phyloP scores from a whole-genome alignment of 257 asterid genomes.

The Mentha longifolia region DNA sequence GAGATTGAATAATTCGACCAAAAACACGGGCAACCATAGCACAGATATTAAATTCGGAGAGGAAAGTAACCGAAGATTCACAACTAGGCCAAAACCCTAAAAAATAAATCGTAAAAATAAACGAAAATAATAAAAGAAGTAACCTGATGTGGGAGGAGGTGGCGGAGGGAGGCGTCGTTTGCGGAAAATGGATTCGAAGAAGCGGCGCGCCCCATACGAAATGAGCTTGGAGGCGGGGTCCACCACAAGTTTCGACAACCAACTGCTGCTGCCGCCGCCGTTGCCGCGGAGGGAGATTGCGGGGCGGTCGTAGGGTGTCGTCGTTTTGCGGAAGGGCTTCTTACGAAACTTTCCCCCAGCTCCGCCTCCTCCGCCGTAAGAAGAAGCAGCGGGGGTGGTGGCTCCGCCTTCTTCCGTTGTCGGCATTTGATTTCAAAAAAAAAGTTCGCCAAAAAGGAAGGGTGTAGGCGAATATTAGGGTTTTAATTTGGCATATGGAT shows the following conservation, averaged over 20 bases:
- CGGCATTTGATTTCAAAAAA: constrained; percentile 40
- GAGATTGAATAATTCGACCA: neutral
- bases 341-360: constrained; percentile 53
- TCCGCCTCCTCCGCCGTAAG: constrained; percentile 38
- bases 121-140: neutral
- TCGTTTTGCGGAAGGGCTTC: constrained; percentile 37
- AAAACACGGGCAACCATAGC: too few species aligned
- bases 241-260: constrained; percentile 64
- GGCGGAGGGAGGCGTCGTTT: constrained; percentile 54
- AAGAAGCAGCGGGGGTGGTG: constrained; percentile 27
- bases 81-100: neutral
- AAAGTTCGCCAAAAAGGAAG: constrained; percentile 23
- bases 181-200: constrained; percentile 52
- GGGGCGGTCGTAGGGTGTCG: constrained; percentile 57
- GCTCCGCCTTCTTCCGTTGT: constrained; percentile 45
- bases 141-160: constrained; percentile 49
- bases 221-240: constrained; percentile 73
- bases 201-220: constrained; percentile 54
- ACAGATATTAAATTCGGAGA: neutral
- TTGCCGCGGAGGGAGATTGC: constrained; percentile 28
- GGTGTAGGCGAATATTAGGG: constrained; percentile 37
- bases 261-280: constrained; percentile 36
- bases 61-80: neutral
- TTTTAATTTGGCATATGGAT: constrained; percentile 27
- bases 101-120: too few species aligned